Conservation (phyloP, 148 eudicot species). For the Cornus florida region DNA sequence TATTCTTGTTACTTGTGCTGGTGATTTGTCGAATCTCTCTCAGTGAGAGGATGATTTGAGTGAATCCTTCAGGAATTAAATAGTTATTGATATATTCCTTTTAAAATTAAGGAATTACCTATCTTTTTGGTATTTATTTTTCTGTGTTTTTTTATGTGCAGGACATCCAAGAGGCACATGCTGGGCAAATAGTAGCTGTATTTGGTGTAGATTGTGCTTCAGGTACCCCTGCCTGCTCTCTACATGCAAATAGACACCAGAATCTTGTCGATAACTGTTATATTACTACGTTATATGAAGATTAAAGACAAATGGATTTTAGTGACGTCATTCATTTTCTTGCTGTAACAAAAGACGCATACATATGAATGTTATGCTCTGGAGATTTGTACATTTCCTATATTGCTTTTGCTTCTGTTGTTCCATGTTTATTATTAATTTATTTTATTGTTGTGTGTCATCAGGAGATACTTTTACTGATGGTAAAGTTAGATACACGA, state of each 20-base stretch:
- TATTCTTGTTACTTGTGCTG: background rate
- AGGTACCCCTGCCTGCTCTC: slow-evolving; percentile 39
- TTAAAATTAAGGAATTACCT: background rate
- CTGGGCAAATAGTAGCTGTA: slow-evolving; percentile 98
- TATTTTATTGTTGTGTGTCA: background rate
- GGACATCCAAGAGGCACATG: slow-evolving; percentile 99
- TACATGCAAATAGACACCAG: background rate
- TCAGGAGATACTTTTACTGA: slow-evolving; percentile 97
- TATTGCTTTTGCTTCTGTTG: background rate
- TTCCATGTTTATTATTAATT: slow-evolving; percentile 1
- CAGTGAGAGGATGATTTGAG: background rate
- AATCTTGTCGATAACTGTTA: background rate
- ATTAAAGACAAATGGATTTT: background rate
- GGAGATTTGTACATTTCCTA: slow-evolving; percentile 7
- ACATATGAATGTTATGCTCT: background rate
- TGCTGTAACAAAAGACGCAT: background rate
- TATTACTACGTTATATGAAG: background rate
- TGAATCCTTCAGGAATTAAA: background rate
- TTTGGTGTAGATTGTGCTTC: slow-evolving; percentile 98
- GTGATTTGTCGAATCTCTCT: background rate
- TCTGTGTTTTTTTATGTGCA: slow-evolving; percentile 20
- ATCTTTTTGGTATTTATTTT: background rate
- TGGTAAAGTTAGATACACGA: slow-evolving; percentile 88
- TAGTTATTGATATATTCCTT: background rate
- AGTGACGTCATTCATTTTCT: background rate